phyloP scores from a whole-genome alignment of 371 early-diverging fungal genomes.

The Mortierella sp. region DNA sequence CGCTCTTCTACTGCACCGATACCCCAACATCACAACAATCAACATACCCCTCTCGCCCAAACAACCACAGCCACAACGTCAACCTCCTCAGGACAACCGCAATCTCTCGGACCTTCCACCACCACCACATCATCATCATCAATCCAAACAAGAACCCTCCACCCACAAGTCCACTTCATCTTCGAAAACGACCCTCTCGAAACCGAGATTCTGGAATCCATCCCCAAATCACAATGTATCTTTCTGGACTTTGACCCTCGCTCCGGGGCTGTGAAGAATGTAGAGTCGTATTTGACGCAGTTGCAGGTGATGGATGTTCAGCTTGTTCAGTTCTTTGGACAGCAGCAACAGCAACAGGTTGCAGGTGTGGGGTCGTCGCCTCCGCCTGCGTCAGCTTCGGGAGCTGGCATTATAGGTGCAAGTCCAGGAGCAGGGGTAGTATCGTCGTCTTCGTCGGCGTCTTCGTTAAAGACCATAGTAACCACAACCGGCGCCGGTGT shows the following conservation, averaged over 20 bases:
- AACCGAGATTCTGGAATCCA: conserved; percentile 35
- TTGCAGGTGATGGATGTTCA: conserved; percentile 48
- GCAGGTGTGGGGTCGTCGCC: conserved; percentile 11
- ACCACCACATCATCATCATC: neutral
- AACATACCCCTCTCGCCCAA: neutral
- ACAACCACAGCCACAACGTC: neutral
- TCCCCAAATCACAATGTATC: conserved; percentile 44
- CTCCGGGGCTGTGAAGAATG: conserved; percentile 36
- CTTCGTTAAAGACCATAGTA: neutral
- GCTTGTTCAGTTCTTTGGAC: conserved; percentile 11
- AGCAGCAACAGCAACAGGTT: neutral
- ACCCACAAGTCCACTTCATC: conserved; percentile 49
- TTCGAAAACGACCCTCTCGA: conserved; percentile 50
- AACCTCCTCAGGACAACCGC: neutral
- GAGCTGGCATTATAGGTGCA: no score
- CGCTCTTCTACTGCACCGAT: conserved; percentile 1
- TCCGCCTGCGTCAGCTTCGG: neutral
- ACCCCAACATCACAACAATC: conserved; percentile 6
- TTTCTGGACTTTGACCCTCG: conserved; percentile 45
- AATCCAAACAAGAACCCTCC: conserved; percentile 34
- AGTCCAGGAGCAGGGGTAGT: neutral
- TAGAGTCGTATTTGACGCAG: conserved; percentile 40
- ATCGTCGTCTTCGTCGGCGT: neutral
- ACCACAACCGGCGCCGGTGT: no score
- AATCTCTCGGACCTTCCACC: neutral